Evolutionary conservation across 768 basidiomycete genomes (phyloP).

Genomic region (Leccinum variicolor): DNA sequence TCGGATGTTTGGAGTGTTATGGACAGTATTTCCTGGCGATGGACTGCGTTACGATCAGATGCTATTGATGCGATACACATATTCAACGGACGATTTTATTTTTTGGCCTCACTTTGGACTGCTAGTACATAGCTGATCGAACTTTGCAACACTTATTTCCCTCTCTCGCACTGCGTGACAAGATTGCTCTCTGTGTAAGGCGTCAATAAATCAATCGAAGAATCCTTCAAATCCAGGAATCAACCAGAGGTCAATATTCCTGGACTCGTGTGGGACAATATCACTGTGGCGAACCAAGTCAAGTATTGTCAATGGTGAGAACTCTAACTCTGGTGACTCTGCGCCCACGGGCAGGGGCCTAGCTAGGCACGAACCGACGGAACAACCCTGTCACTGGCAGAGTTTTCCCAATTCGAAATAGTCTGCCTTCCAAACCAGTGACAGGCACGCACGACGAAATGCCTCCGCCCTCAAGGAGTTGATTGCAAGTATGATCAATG

Average conservation of each 20-base stretch:
- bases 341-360: too few species aligned
- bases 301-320: background rate
- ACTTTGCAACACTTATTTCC: background rate
- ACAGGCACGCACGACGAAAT: background rate
- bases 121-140: background rate
- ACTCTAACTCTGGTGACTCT: too few species aligned
- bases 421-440: too few species aligned
- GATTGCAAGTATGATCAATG: background rate
- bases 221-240: background rate
- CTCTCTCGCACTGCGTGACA: background rate
- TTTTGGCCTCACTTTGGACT: background rate
- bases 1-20: background rate
- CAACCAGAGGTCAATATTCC: background rate
- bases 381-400: too few species aligned
- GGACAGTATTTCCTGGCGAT: background rate
- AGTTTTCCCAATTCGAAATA: too few species aligned
- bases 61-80: background rate
- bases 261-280: background rate
- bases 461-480: background rate
- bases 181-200: background rate
- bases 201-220: background rate
- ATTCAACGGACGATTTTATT: background rate
- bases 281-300: background rate
- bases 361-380: background rate
- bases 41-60: background rate